Evolutionary conservation across 441 rosid genomes (phyloP), one percentile per base, ranked within the genome.

Genomic region (Aquilaria agallochum): DNA sequence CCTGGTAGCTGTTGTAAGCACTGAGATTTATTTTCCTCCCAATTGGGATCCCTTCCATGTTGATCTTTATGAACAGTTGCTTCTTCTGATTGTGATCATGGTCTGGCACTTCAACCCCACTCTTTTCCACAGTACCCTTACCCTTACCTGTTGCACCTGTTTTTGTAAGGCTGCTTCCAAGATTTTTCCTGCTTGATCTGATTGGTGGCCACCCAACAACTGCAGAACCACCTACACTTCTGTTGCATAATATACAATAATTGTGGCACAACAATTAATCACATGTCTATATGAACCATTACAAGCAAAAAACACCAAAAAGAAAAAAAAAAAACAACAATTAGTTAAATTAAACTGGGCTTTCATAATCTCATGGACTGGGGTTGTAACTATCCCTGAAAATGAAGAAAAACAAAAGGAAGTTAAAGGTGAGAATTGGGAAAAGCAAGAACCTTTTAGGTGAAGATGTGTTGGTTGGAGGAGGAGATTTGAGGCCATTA

Each of bases 181-280:
- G 80, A 60, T 89, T 91, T 82, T 83, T 94, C 79, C 99, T 77
- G 56, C 73, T 89, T 36, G 97, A 86, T 31, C 97, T 77, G 60
- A 94, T 85, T 45, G 99, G 99, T 55, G 99, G 99, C 99, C 99
- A 94, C 56, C 99, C 99, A 47, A 94, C 99, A 31, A 91, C 89
- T 68, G 96, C 84, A 70, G 92, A 84, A 66, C 89, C 86, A 60
- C 93, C 97, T 65, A 81, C 78, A 76, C 97, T 89, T 72, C 40
- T 54, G 34, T 8, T 36, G 3, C 5, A 36, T 3, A 3, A 4
- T 8, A 36, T 36, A 20, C 27, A 20, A 20, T 20, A 20, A 20
- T 20, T 20, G 27, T 1, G 27, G 42, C 5, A 36, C 42, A 36
- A 36, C 42, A 3, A 36, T 36, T 36, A 36, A 36, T 34, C 42